These are phyloP conservation scores for Cryptosporidium canis DNA, from an alignment of 169 alveolate genomes.

Conservation along the genomic window DNA sequence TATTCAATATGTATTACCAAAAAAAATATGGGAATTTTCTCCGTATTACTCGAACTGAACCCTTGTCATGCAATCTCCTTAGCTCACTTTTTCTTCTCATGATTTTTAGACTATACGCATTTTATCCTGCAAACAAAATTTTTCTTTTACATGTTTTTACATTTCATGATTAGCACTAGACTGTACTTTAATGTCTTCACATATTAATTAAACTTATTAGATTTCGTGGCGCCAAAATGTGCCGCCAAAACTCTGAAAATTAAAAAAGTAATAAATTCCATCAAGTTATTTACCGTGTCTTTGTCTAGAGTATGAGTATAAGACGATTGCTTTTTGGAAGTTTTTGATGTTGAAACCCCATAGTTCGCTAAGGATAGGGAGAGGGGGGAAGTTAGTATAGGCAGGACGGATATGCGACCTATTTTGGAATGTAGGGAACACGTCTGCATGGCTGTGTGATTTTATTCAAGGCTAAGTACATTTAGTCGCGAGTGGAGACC, in stretches of 20 bases:
- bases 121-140: constrained; percentile 4
- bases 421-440: too few relatives aligned
- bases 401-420: too few relatives aligned
- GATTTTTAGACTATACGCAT: constrained; percentile 67
- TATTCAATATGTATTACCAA: neutral
- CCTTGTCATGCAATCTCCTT: constrained; percentile 26
- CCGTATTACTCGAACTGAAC: neutral
- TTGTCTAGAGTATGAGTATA: constrained; percentile 36
- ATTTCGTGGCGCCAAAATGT: neutral
- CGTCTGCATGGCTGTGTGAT: too few relatives aligned
- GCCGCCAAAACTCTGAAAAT: constrained; percentile 18
- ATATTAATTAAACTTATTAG: neutral
- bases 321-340: constrained; percentile 5
- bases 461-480: too few relatives aligned
- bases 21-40: neutral
- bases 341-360: constrained; percentile 57
- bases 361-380: constrained; percentile 5
- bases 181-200: constrained; percentile 32
- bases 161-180: constrained; percentile 28
- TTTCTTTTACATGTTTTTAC: constrained; percentile 47
- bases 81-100: constrained; percentile 5
- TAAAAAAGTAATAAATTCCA: too few relatives aligned
- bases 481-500: too few relatives aligned
- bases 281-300: constrained; percentile 44
- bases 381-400: too few relatives aligned